These are phyloP conservation scores for Trichoderma sp. DNA, from an alignment of 2,329 filamentous ascomycete species.

Conservation along the genomic window DNA sequence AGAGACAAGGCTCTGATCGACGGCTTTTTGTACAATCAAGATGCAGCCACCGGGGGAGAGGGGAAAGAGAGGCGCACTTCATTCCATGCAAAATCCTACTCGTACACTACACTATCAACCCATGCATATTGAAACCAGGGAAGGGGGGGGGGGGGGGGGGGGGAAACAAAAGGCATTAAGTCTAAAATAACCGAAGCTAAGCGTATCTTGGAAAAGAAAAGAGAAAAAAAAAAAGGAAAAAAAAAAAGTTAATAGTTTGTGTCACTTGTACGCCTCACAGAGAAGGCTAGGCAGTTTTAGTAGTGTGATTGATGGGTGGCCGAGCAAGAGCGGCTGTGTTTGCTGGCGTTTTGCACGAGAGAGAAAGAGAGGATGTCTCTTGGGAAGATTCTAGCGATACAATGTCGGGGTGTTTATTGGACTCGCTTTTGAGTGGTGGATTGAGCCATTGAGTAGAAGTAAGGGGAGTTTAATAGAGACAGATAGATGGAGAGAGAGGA, in stretches of 20 bases:
- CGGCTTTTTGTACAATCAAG: not conserved
- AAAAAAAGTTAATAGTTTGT: too few relatives aligned
- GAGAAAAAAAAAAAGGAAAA: too few relatives aligned
- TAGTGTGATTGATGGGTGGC: not conserved
- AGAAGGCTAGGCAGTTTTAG: not conserved
- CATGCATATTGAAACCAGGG: not conserved
- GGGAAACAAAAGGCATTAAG: too few relatives aligned
- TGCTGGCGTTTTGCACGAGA: not conserved
- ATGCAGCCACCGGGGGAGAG: not conserved
- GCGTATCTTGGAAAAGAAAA: not conserved
- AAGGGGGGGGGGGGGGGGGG: too few relatives aligned
- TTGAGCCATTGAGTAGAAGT: too few relatives aligned
- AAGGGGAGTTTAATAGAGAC: not conserved
- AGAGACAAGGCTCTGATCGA: not conserved
- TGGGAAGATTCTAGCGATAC: not conserved
- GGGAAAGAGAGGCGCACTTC: not conserved
- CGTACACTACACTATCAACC: not conserved
- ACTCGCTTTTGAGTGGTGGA: too few relatives aligned
- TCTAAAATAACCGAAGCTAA: not conserved
- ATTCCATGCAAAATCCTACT: not conserved
- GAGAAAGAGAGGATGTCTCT: not conserved
- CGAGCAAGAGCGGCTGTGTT: not conserved
- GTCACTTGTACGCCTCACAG: not conserved
- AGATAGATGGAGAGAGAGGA: not conserved
- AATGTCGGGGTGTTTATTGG: not conserved